These are phyloP conservation scores for Graphilbum fragrans DNA, from an alignment of 2,329 filamentous ascomycete species.

Conservation along the genomic window DNA sequence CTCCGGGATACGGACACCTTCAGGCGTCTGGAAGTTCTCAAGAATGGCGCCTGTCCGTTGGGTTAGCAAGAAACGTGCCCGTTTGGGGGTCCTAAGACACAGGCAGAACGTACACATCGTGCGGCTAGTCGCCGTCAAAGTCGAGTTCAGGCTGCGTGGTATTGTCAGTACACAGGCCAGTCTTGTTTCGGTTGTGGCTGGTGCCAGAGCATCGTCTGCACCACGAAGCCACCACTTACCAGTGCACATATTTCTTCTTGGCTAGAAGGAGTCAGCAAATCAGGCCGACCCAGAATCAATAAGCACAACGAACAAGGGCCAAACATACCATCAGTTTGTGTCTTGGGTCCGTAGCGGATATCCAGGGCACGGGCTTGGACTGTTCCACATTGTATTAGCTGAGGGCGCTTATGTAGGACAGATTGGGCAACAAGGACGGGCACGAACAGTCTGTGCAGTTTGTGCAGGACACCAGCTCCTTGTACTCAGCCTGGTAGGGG, in stretches of 20 bases:
- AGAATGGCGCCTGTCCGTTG: constrained; percentile 49
- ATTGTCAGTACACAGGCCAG: neutral
- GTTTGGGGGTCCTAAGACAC: no score
- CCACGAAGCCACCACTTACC: constrained; percentile 17
- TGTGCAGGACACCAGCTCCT: constrained; percentile 92
- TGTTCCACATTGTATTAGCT: neutral
- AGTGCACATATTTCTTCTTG: constrained; percentile 91
- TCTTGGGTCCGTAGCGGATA: constrained; percentile 83
- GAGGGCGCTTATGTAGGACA: neutral
- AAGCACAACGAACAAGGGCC: constrained; percentile 13
- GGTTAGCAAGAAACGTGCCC: no score
- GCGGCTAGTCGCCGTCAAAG: constrained; percentile 26
- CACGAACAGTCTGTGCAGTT: constrained; percentile 76
- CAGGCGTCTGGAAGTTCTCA: constrained; percentile 92
- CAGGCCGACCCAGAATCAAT: no score
- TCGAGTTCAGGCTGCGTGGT: constrained; percentile 51
- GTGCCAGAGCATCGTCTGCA: no score
- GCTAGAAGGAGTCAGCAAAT: constrained; percentile 3
- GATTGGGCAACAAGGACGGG: neutral
- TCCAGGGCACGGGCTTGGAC: constrained; percentile 87
- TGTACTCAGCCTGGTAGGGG: constrained; percentile 93
- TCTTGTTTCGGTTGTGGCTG: neutral
- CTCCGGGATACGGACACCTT: constrained; percentile 72
- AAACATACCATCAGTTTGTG: constrained; percentile 51
- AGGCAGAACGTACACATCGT: constrained; percentile 30